Evolutionary conservation across 306 rosid genomes (phyloP).

Genomic region (Lupinus albus): DNA sequence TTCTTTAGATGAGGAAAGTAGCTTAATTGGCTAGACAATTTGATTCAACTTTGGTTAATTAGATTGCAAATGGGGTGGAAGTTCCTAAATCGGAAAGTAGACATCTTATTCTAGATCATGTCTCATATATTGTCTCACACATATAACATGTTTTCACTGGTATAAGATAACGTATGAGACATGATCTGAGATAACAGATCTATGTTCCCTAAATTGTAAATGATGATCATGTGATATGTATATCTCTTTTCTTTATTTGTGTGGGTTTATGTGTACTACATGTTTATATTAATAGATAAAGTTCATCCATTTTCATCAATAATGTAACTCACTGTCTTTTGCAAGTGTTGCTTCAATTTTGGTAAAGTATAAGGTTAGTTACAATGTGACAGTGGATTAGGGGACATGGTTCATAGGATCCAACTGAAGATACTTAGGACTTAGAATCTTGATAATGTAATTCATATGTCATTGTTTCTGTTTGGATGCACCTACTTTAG

Average conservation of each 20-base stretch:
- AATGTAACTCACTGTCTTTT: too few species aligned
- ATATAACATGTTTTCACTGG: too few species aligned
- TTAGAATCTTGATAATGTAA: too few species aligned
- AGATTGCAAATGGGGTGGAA: neutral
- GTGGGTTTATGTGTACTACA: neutral
- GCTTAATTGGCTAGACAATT: conserved; percentile 35
- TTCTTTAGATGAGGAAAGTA: conserved; percentile 42
- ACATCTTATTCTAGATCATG: too few species aligned
- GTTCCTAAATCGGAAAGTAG: neutral
- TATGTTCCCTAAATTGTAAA: neutral
- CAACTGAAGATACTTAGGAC: neutral
- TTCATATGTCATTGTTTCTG: too few species aligned
- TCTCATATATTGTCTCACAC: too few species aligned
- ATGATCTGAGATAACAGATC: too few species aligned
- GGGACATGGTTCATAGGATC: neutral
- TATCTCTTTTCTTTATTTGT: neutral
- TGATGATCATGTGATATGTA: neutral
- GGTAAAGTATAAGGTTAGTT: neutral
- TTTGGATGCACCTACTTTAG: neutral
- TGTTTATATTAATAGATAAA: neutral
- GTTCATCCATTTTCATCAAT: neutral
- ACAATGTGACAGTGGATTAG: neutral
- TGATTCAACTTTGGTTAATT: neutral
- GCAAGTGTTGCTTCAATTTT: neutral
- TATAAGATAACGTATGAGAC: too few species aligned